These are phyloP conservation scores for Annulohypoxylon maeteangense DNA, from an alignment of 495 filamentous ascomycete genomes.

Conservation along the genomic window DNA sequence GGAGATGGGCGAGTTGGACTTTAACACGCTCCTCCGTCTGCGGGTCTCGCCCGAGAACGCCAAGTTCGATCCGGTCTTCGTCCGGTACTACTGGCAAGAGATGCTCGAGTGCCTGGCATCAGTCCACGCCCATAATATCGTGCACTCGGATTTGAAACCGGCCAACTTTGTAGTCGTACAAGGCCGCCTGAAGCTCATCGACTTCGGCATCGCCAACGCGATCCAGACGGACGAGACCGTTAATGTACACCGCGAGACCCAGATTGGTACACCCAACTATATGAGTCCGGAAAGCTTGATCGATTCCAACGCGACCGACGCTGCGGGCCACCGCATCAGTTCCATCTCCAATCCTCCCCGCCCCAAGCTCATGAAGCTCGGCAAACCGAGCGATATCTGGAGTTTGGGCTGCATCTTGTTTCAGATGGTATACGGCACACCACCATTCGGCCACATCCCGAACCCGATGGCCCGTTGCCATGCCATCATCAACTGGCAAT, in stretches of 20 bases:
- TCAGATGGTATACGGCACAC: slow-evolving; percentile 94
- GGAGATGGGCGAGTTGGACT: slow-evolving; percentile 96
- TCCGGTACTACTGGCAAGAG: slow-evolving; percentile 98
- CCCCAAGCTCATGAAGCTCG: slow-evolving; percentile 90
- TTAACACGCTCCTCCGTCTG: slow-evolving; percentile 81
- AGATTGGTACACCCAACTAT: slow-evolving; percentile 97
- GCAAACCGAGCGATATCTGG: slow-evolving; percentile 96
- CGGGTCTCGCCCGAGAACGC: slow-evolving; percentile 78
- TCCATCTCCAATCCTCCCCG: slow-evolving; percentile 51
- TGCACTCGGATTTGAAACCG: slow-evolving; percentile 96
- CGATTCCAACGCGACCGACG: slow-evolving; percentile 77
- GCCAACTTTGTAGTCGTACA: slow-evolving; percentile 93
- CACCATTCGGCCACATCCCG: slow-evolving; percentile 90
- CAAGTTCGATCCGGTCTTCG: slow-evolving; percentile 84
- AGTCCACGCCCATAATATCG: slow-evolving; percentile 88
- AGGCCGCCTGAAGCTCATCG: slow-evolving; percentile 85
- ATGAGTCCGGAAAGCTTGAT: slow-evolving; percentile 96
- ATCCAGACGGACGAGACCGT: slow-evolving; percentile 94
- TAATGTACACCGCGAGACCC: slow-evolving; percentile 95
- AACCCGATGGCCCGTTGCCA: slow-evolving; percentile 78
- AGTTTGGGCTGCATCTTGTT: slow-evolving; percentile 95
- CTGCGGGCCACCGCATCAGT: slow-evolving; percentile 52
- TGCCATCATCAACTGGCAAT: slow-evolving; percentile 89
- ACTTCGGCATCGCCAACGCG: slow-evolving; percentile 97
- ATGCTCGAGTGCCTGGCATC: slow-evolving; percentile 96